phyloP scores from a whole-genome alignment of 768 basidiomycete genomes.

The Boletus fagicola region DNA sequence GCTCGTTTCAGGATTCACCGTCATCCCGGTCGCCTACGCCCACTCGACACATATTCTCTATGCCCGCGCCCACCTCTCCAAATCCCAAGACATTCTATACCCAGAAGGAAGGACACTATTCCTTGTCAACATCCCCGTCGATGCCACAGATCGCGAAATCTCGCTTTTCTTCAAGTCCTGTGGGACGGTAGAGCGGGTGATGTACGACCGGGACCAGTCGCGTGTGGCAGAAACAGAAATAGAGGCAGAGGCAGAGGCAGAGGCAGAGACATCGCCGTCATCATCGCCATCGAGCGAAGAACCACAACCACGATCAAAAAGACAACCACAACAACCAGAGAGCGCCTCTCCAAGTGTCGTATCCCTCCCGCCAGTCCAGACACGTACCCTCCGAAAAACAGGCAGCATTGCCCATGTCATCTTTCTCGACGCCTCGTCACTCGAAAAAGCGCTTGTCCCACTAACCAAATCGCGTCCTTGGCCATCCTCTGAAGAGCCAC shows the following conservation, averaged over 20 bases:
- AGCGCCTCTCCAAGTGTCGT: constrained; percentile 48
- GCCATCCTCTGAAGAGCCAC: constrained; percentile 61
- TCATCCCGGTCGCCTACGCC: constrained; percentile 42
- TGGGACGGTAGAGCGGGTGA: constrained; percentile 74
- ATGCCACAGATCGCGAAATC: constrained; percentile 81
- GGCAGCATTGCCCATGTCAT: constrained; percentile 70
- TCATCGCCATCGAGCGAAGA: constrained; percentile 4
- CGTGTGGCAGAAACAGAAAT: constrained; percentile 32
- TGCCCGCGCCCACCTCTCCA: constrained; percentile 61
- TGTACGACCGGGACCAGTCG: constrained; percentile 53
- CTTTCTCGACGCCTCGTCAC: constrained; percentile 70
- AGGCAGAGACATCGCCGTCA: background rate
- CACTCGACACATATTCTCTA: constrained; percentile 69
- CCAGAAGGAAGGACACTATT: constrained; percentile 76
- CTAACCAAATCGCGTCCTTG: constrained; percentile 56
- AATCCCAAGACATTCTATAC: constrained; percentile 35
- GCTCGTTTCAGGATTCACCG: constrained; percentile 33
- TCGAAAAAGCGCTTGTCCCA: constrained; percentile 60
- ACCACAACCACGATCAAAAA: constrained; percentile 32
- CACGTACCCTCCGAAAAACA: constrained; percentile 59
- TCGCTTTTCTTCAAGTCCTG: constrained; percentile 70
- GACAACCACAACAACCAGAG: constrained; percentile 27
- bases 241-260: constrained; percentile 28
- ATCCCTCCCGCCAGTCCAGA: constrained; percentile 52
- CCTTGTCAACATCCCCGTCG: constrained; percentile 85